These are phyloP conservation scores for Geranium rotundifolium DNA, from an alignment of 345 rosid species.

Conservation along the genomic window DNA sequence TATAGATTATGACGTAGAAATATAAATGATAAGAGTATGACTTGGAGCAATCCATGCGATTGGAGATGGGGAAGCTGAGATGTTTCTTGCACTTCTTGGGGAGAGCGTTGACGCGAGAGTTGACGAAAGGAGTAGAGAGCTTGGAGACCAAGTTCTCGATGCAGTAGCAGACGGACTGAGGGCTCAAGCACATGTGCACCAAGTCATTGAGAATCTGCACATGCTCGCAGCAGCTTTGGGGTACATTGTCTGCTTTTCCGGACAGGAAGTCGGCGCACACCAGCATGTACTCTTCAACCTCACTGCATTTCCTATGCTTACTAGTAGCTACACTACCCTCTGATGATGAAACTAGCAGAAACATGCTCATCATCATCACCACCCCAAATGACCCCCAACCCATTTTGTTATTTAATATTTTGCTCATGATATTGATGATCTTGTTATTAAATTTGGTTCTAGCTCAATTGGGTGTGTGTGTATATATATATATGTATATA, in stretches of 20 bases:
- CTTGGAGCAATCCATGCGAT: constrained; percentile 28
- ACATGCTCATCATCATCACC: background rate
- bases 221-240: background rate
- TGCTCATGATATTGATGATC: no score
- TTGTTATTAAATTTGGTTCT: no score
- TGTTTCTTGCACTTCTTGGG: constrained; percentile 23
- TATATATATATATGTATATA: no score
- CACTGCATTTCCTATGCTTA: no score
- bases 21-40: background rate
- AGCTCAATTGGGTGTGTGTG: no score
- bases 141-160: constrained; percentile 23
- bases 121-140: constrained; percentile 16
- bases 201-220: background rate
- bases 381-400: no score
- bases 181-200: background rate
- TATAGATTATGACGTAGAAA: no score
- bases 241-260: background rate
- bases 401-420: no score
- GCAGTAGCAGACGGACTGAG: constrained; percentile 19
- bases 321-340: background rate
- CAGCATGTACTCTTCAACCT: background rate
- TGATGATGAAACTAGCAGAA: background rate
- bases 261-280: background rate
- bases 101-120: constrained; percentile 12
- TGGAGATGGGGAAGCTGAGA: constrained; percentile 37